Conservation (phyloP, 306 rosid species). For the Hylodesmum podocarpum region DNA sequence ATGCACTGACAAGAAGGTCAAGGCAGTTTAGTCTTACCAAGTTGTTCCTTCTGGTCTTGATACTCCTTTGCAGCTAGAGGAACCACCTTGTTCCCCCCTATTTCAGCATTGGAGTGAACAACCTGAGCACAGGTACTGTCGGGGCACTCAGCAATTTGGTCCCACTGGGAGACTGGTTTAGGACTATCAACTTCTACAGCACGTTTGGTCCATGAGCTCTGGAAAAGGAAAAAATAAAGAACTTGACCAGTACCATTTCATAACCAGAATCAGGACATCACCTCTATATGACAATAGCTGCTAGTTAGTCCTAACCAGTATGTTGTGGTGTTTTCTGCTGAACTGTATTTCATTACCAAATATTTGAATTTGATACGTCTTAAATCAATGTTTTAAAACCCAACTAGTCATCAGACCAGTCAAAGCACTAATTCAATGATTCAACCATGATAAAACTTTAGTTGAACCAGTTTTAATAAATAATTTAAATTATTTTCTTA, state of each 20-base stretch:
- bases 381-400: too few species aligned
- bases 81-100: slow-evolving; percentile 41
- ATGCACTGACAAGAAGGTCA: slow-evolving; percentile 15
- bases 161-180: slow-evolving; percentile 53
- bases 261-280: background rate
- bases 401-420: too few species aligned
- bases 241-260: slow-evolving; percentile 15
- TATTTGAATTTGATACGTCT: background rate
- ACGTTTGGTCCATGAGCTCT: slow-evolving; percentile 93
- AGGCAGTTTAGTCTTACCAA: slow-evolving; percentile 45
- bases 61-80: slow-evolving; percentile 42
- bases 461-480: too few species aligned
- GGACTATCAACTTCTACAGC: slow-evolving; percentile 86
- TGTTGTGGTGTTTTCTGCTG: slow-evolving; percentile 13
- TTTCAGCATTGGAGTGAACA: slow-evolving; percentile 67
- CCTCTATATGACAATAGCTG: background rate
- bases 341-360: slow-evolving; percentile 14
- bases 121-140: slow-evolving; percentile 91
- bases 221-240: slow-evolving; percentile 39
- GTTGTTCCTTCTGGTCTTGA: slow-evolving; percentile 50
- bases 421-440: too few species aligned
- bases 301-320: slow-evolving; percentile 2
- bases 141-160: slow-evolving; percentile 53
- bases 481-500: too few species aligned
- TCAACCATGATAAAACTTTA: too few species aligned